Evolutionary conservation across 2,329 filamentous ascomycete genomes (phyloP).

Genomic region (Stagonosporopsis rhizophila): DNA sequence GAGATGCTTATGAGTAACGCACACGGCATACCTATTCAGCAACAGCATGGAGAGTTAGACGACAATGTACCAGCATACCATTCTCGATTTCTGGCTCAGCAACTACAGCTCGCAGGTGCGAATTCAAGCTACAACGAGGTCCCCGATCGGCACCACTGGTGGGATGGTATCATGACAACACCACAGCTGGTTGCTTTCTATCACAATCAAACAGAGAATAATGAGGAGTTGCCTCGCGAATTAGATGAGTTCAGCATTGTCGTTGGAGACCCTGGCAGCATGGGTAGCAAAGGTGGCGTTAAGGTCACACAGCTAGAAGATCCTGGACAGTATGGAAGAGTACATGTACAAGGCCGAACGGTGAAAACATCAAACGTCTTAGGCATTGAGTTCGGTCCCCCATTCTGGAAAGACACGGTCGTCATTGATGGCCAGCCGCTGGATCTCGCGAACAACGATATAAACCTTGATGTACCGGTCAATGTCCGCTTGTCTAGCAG

Average conservation of each 20-base stretch:
- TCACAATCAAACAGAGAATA: constrained; percentile 38
- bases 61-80: constrained; percentile 67
- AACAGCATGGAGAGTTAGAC: constrained; percentile 64
- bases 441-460: constrained; percentile 1
- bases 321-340: constrained; percentile 59
- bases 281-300: constrained; percentile 60
- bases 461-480: background rate
- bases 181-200: constrained; percentile 59
- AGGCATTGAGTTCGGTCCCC: constrained; percentile 38
- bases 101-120: constrained; percentile 54
- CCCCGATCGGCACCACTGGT: constrained; percentile 59
- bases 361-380: constrained; percentile 46
- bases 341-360: constrained; percentile 50
- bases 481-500: constrained; percentile 3
- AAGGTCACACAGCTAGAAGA: constrained; percentile 57
- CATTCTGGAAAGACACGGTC: constrained; percentile 22
- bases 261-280: constrained; percentile 61
- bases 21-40: constrained; percentile 60
- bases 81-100: constrained; percentile 61
- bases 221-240: constrained; percentile 26
- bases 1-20: constrained; percentile 62
- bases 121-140: constrained; percentile 60
- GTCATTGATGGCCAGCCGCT: constrained; percentile 35
- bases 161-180: constrained; percentile 63
- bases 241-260: constrained; percentile 55